Evolutionary conservation across 2,329 filamentous ascomycete genomes (phyloP).

Genomic region (Neoascochyta sp.): DNA sequence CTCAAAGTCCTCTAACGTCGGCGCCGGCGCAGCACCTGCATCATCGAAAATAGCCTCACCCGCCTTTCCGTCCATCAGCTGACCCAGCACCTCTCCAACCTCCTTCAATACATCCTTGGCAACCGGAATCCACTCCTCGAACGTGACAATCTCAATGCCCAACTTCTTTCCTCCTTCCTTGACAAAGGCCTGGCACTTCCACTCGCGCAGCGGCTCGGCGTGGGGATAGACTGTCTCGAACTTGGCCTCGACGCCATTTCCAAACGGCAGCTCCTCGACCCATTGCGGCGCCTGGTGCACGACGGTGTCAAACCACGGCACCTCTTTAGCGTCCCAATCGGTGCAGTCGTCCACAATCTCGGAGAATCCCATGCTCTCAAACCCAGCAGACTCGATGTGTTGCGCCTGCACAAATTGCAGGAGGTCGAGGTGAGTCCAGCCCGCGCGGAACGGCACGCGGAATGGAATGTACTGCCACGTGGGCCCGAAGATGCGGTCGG

Average conservation of each 20-base stretch:
- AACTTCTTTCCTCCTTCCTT: conserved; percentile 48
- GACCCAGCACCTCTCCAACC: conserved; percentile 26
- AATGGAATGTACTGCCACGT: conserved; percentile 67
- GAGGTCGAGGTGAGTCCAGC: conserved; percentile 42
- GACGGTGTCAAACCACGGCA: conserved; percentile 37
- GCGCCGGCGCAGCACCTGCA: conserved; percentile 4
- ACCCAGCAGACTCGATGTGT: conserved; percentile 27
- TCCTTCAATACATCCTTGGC: conserved; percentile 51
- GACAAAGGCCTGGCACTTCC: conserved; percentile 60
- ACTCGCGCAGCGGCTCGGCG: conserved; percentile 40
- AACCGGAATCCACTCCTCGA: conserved; percentile 53
- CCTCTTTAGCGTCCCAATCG: conserved; percentile 24
- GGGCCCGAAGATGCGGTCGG: conserved; percentile 59
- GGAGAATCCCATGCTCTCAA: conserved; percentile 38
- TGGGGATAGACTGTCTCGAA: conserved; percentile 58
- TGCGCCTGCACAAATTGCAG: conserved; percentile 37
- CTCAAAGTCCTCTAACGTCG: conserved; percentile 17
- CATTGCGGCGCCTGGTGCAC: conserved; percentile 48
- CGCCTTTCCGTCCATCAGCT: conserved; percentile 17
- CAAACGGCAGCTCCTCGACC: conserved; percentile 54
- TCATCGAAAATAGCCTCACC: conserved; percentile 18
- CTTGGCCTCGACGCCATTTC: conserved; percentile 23
- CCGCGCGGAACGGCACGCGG: conserved; percentile 53
- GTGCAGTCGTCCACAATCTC: conserved; percentile 37
- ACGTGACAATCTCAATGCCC: conserved; percentile 59